phyloP scores from a whole-genome alignment of 2,329 filamentous ascomycete genomes.

The Dothideomycetidae sp. region DNA sequence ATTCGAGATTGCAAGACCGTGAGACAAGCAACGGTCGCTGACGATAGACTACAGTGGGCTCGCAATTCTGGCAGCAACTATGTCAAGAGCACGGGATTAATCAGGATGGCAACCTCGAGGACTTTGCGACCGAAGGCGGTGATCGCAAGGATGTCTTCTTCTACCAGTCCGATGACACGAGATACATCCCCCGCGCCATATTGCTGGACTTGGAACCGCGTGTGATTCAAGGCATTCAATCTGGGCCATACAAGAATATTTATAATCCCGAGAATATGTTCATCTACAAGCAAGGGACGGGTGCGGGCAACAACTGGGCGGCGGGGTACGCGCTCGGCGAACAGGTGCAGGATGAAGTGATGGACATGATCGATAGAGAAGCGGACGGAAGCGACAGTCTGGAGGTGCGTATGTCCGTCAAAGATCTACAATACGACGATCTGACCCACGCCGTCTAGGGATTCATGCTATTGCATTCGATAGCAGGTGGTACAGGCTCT shows the following conservation, averaged over 20 bases:
- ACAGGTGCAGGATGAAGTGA: constrained; percentile 83
- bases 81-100: constrained; percentile 97
- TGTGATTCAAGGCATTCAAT: constrained; percentile 85
- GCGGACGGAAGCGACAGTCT: constrained; percentile 95
- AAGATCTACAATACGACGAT: neutral
- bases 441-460: constrained; percentile 24
- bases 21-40: neutral
- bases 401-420: constrained; percentile 43
- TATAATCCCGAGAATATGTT: constrained; percentile 99
- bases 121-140: constrained; percentile 93
- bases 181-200: constrained; percentile 94
- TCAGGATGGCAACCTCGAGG: constrained; percentile 90
- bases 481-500: constrained; percentile 90
- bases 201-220: constrained; percentile 88
- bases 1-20: neutral
- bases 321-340: constrained; percentile 91
- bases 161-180: constrained; percentile 97
- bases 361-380: constrained; percentile 99
- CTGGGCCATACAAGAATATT: constrained; percentile 90
- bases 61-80: constrained; percentile 97
- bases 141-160: constrained; percentile 99
- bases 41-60: constrained; percentile 51
- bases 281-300: constrained; percentile 81
- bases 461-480: constrained; percentile 98
- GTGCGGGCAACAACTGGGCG: constrained; percentile 97